phyloP scores from a whole-genome alignment of 2,329 filamentous ascomycete genomes.

The Beauveria brongniartii region DNA sequence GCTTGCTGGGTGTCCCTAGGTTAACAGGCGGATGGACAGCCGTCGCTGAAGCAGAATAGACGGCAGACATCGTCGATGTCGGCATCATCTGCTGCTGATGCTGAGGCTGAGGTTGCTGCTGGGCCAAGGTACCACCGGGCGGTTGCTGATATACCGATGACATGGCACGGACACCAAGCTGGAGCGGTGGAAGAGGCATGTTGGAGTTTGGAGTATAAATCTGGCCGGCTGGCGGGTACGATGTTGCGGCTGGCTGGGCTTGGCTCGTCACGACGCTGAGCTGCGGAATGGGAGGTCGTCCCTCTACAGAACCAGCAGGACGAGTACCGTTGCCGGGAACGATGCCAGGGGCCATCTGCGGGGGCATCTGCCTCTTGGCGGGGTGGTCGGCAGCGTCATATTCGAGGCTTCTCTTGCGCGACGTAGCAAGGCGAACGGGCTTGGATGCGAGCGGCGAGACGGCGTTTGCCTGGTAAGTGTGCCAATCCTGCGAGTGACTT shows the following conservation, averaged over 20 bases:
- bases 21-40: conserved; percentile 19
- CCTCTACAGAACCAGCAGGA: conserved; percentile 15
- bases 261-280: conserved; percentile 55
- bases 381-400: conserved; percentile 44
- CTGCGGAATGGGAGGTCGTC: conserved; percentile 60
- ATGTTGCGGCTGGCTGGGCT: conserved; percentile 14
- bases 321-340: background rate
- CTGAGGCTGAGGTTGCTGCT: conserved; percentile 5
- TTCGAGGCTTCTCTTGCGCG: conserved; percentile 45
- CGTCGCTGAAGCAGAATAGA: conserved; percentile 12
- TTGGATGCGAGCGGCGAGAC: conserved; percentile 43
- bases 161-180: conserved; percentile 61
- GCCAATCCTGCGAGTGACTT: conserved; percentile 30
- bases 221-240: conserved; percentile 11
- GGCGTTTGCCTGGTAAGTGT: conserved; percentile 29
- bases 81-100: conserved; percentile 13
- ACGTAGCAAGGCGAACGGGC: conserved; percentile 31
- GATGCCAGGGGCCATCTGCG: conserved; percentile 11
- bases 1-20: conserved; percentile 45
- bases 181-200: conserved; percentile 55
- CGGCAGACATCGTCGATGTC: conserved; percentile 4
- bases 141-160: conserved; percentile 62
- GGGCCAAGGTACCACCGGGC: conserved; percentile 32
- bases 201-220: conserved; percentile 16
- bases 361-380: conserved; percentile 38